Base-by-base conservation (phyloP, 148 eudicot genomes). In the Amaranthus cruentus region DNA sequence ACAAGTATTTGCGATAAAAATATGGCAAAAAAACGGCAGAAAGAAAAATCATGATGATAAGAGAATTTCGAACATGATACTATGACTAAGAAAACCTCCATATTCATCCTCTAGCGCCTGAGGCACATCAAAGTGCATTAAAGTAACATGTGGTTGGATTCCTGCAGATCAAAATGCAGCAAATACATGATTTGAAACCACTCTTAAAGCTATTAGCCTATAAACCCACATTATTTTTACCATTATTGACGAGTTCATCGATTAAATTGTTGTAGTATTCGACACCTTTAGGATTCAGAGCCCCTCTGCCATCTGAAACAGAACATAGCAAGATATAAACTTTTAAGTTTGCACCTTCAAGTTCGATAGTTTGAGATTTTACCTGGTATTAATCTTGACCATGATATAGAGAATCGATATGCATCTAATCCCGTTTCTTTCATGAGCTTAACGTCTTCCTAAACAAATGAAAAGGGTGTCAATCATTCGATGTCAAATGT, bases 91-190 rank as follows among this genome's bases (percentile, higher is more conserved):
- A 76, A 85, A 90, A 59, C 93, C 97, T 80, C 83, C 88, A 70
- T 90, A 90, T 78, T 92, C 88, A 49, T 90, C 91, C 82, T 87
- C 87, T 57, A 92, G 96, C 55, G 61, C 80, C 46, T 85, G 91
- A 52, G 96, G 93, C 9, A 79, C 53, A 80, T 90, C 91, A 52
- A 50, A 7, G 67, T 92, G 96, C 64, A 80, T 8, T 73, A 88
- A 28, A 49, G 93, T 88, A 62, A 81, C 88, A 81, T 92, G 93
- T 42, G 96, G 96, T 66, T 92, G 73, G 52, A 92, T 90, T 71
- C 93, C 93, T 92, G 79, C 72, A 75, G 6, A 67, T 58, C 11
- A 15, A 42, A 15, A 42, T 21, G 10, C 1, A 28, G 38, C 38
- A 44, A 14, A 6, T 1, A n/a, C 9, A 42, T 38, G 43, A 47